Evolutionary conservation across 176 grass and related monocot genomes (phyloP).

Genomic region (Oryza meridionalis): DNA sequence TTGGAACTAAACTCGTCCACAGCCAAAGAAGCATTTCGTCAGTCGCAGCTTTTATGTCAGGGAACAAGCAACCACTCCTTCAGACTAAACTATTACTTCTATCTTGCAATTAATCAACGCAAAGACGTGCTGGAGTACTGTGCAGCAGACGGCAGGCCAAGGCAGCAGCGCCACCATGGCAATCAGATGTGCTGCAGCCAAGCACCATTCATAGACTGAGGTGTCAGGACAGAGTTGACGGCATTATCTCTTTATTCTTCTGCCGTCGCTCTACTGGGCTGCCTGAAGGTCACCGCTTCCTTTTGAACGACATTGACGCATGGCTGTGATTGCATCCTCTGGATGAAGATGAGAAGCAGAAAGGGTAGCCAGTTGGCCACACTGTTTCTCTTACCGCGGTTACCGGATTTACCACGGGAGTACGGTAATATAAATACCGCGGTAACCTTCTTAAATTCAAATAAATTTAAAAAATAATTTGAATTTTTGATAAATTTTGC

Average conservation of each 20-base stretch:
- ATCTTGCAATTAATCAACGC: neutral
- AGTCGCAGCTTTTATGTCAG: conserved; percentile 23
- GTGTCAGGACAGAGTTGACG: conserved; percentile 32
- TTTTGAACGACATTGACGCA: conserved; percentile 22
- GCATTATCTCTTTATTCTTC: neutral
- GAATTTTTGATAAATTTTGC: too few relatives aligned
- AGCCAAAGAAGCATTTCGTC: conserved; percentile 33
- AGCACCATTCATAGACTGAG: neutral
- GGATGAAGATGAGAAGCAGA: neutral
- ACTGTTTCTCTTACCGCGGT: too few relatives aligned
- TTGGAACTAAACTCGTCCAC: too few relatives aligned
- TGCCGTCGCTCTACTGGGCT: neutral
- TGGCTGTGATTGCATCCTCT: conserved; percentile 34
- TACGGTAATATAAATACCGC: too few relatives aligned
- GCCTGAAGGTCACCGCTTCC: neutral
- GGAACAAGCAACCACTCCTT: neutral
- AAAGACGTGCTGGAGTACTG: neutral
- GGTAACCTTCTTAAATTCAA: too few relatives aligned
- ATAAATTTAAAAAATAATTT: too few relatives aligned
- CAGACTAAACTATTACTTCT: conserved; percentile 10
- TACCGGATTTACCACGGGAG: too few relatives aligned
- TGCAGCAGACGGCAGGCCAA: neutral
- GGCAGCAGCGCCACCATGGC: conserved; percentile 7
- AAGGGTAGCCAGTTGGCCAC: too few relatives aligned
- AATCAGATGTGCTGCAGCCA: neutral